Conservation (phyloP, 805 yeast genomes). For the Hemisphaericaspora nanyangensis region DNA sequence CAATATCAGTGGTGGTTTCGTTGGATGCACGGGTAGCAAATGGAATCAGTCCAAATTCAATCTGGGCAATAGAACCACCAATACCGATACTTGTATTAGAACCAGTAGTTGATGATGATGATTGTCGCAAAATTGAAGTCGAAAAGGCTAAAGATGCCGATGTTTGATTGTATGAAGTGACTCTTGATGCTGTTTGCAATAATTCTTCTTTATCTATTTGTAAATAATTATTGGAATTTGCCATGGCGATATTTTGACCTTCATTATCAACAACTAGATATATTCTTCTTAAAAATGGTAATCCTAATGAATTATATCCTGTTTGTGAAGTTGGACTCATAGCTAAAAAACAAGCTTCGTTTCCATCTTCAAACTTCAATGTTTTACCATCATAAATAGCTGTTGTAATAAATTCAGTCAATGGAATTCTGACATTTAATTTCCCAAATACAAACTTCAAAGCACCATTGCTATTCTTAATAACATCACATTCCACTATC, state of each 20-base stretch:
- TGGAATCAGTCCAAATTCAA: conserved; percentile 46
- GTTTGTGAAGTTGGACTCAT: conserved; percentile 44
- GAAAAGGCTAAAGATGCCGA: too few species aligned
- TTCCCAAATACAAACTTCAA: conserved; percentile 53
- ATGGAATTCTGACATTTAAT: conserved; percentile 46
- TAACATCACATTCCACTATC: conserved; percentile 56
- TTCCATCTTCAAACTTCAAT: conserved; percentile 51
- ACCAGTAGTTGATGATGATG: too few species aligned
- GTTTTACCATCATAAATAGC: conserved; percentile 31
- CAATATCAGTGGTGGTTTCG: conserved; percentile 1
- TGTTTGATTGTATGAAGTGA: not conserved
- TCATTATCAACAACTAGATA: conserved; percentile 66
- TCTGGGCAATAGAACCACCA: conserved; percentile 19
- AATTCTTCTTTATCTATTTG: conserved; percentile 3
- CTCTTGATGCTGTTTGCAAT: not conserved
- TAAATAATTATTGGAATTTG: conserved; percentile 36
- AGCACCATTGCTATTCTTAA: conserved; percentile 46
- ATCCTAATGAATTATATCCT: conserved; percentile 57
- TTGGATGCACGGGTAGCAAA: conserved; percentile 34
- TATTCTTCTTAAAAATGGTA: conserved; percentile 48
- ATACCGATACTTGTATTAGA: not conserved
- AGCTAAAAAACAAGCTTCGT: conserved; percentile 52
- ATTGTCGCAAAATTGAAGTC: too few species aligned
- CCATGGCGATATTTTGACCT: conserved; percentile 52
- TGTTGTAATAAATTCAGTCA: conserved; percentile 42